These are phyloP conservation scores for Aspergillus heteromorphus DNA, from an alignment of 495 filamentous ascomycete species.

Conservation along the genomic window DNA sequence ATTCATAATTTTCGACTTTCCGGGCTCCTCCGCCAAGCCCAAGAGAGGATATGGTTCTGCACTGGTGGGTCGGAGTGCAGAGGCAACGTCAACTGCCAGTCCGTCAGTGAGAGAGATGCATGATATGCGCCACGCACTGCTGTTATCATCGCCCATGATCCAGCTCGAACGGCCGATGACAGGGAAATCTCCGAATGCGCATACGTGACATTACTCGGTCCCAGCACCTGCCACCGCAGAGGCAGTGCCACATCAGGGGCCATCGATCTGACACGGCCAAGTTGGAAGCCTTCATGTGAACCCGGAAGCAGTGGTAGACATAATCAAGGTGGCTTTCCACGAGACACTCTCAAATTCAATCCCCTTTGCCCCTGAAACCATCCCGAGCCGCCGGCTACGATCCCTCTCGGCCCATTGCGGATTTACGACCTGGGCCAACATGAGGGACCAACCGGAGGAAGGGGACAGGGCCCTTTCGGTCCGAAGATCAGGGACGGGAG, in stretches of 20 bases:
- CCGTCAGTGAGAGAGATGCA: not conserved
- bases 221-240: not conserved
- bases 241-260: not conserved
- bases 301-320: not conserved
- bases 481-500: not conserved
- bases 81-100: slow-evolving; percentile 6
- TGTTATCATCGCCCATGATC: not conserved
- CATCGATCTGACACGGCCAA: not conserved
- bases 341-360: not conserved
- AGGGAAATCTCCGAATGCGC: not conserved
- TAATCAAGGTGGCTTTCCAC: not conserved
- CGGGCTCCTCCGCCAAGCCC: slow-evolving; percentile 3
- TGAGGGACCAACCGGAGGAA: not conserved
- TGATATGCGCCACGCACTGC: not conserved
- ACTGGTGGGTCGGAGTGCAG: slow-evolving; percentile 6
- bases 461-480: not conserved
- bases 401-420: not conserved
- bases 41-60: slow-evolving; percentile 4
- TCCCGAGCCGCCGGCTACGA: not conserved
- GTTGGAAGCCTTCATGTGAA: not conserved
- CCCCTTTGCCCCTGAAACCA: not conserved
- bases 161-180: not conserved
- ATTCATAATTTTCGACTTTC: slow-evolving; percentile 9
- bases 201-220: not conserved
- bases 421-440: not conserved